Evolutionary conservation across 305 asterid species (phyloP).

Genomic region (Fraxinus latifolia): DNA sequence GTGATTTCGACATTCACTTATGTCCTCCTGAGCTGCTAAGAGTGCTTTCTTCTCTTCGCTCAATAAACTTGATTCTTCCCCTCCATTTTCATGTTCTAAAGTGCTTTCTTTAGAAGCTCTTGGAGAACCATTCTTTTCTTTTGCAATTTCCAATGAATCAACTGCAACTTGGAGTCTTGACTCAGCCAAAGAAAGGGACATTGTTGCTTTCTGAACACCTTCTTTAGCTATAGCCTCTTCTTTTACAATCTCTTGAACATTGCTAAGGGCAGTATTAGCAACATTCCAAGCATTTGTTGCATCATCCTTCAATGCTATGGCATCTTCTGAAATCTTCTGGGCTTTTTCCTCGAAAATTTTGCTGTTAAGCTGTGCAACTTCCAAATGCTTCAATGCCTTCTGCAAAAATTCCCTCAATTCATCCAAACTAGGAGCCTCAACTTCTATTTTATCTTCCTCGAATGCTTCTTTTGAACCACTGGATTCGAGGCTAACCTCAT

Average conservation of each 20-base stretch:
- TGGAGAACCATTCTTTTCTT: constrained; percentile 39
- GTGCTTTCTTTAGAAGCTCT: constrained; percentile 37
- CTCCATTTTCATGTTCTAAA: constrained; percentile 35
- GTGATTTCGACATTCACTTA: constrained; percentile 55
- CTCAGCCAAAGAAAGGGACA: constrained; percentile 84
- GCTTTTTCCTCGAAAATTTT: constrained; percentile 85
- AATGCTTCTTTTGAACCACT: constrained; percentile 37
- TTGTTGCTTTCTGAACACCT: constrained; percentile 62
- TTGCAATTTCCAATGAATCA: constrained; percentile 43
- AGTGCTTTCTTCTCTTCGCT: constrained; percentile 47
- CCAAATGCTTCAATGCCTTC: constrained; percentile 76
- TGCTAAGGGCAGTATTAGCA: constrained; percentile 49
- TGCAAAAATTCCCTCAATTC: constrained; percentile 76
- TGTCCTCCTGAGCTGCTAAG: constrained; percentile 59
- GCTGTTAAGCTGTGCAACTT: constrained; percentile 72
- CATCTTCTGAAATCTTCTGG: constrained; percentile 86
- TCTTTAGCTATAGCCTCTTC: constrained; percentile 78
- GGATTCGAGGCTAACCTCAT: constrained; percentile 38
- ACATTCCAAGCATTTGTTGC: constrained; percentile 66
- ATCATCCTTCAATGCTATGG: constrained; percentile 88
- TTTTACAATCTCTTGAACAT: constrained; percentile 54
- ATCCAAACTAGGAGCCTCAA: constrained; percentile 56
- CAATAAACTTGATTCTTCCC: constrained; percentile 35
- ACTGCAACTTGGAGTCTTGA: constrained; percentile 62
- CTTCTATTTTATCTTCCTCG: constrained; percentile 36